Base-by-base conservation (phyloP, 2,329 filamentous ascomycete genomes). In the Penicillium vulpinum region DNA sequence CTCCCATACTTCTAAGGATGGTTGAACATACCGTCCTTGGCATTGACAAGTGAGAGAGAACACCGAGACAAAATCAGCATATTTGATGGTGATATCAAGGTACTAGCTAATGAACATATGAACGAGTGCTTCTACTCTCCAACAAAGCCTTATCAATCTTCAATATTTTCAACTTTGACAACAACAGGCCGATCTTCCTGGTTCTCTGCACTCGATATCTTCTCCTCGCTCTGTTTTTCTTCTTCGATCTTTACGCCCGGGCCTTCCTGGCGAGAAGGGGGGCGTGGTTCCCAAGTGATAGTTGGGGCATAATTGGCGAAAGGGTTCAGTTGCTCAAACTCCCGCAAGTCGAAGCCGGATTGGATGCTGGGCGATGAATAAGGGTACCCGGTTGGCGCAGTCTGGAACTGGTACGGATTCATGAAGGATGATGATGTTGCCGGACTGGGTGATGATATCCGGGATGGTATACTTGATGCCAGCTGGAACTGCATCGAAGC, bases 261-360 rank as follows among this genome's bases (percentile, higher is more conserved):
- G 13, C 1, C 7, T 8, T 38, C 31, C 15, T 52, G 40, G 22
- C 6, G 9, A 16, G 39, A 26, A 22, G 51, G 41, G 3, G 40
- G 10, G 5, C 13, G 29, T 21, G 41, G 48, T 22, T 51, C 57
- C 57, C 56, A 63, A 2, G 15, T 40, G n/a, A 57, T 54, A 7
- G 35, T 43, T 28, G 56, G 54, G 1, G 35, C 26, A 22, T 16
- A 40, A 26, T n/a, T 43, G n/a, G 7, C 35, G n/a, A 10, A 47
- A 43, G 4, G 10, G 2, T 35, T 15, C 9, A 43, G 22, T 43
- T 54, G 53, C 10, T 15, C 46, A 26, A 45, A 21, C 9, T 57
- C 51, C 3, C 47, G 51, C 5, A 39, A 6, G 2, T 51, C 47
- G 5, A 51, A 46, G 16, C 10, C 8, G 1, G 47, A 6, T 21